A percentile compares a stretch with the other conserved stretches of the same genome.
Evolutionary conservation across 768 basidiomycete species (phyloP).

Genomic region (Mycena leptocephala): DNA sequence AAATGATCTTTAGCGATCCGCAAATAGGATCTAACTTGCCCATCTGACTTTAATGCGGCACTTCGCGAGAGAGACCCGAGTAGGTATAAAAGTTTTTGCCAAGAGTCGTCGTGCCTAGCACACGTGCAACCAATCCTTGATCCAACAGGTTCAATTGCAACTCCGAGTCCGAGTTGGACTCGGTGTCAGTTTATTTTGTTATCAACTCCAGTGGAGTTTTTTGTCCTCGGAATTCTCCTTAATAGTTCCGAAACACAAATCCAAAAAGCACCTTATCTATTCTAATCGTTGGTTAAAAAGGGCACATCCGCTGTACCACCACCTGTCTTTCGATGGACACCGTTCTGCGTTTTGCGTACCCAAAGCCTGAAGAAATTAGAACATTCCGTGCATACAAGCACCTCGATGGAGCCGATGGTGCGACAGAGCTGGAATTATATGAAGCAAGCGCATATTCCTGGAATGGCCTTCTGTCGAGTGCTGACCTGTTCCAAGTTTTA

Average conservation of each 20-base stretch:
- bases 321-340: slow-evolving; percentile 54
- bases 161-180: no score
- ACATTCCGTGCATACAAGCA: slow-evolving; percentile 60
- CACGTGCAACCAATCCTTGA: not conserved
- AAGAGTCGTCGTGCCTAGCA: not conserved
- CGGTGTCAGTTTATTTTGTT: not conserved
- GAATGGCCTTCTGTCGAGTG: not conserved
- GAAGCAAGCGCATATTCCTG: slow-evolving; percentile 47
- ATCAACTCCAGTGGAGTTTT: slow-evolving; percentile 4
- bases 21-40: no score
- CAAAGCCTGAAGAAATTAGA: slow-evolving; percentile 56
- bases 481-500: slow-evolving; percentile 51
- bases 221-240: slow-evolving; percentile 10
- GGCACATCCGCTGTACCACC: not conserved
- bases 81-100: not conserved
- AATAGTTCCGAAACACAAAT: slow-evolving; percentile 12
- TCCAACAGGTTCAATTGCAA: no score
- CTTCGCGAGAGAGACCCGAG: not conserved
- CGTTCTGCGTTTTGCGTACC: slow-evolving; percentile 56
- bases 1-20: no score
- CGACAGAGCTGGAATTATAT: slow-evolving; percentile 58
- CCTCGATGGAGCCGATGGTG: slow-evolving; percentile 46
- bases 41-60: not conserved
- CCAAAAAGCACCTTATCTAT: slow-evolving; percentile 27
- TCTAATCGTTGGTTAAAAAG: not conserved